Evolutionary conservation across 2,329 filamentous ascomycete species (phyloP).

Genomic region (Fonsecaea pugnacius): DNA sequence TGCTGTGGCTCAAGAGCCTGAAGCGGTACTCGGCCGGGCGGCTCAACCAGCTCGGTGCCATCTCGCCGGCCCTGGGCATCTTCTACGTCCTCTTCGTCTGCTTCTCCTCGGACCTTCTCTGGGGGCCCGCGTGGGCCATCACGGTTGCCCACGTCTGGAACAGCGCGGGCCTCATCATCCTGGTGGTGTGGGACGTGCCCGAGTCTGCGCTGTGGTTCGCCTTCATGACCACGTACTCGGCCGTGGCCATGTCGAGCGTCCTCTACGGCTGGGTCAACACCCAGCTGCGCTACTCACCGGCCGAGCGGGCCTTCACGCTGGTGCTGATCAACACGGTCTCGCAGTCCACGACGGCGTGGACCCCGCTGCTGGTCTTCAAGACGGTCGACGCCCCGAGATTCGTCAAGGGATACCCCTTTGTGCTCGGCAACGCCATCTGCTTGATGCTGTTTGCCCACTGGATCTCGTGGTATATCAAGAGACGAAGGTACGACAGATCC

Average conservation of each 20-base stretch:
- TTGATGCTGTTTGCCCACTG: slow-evolving; percentile 42
- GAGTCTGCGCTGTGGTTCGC: slow-evolving; percentile 32
- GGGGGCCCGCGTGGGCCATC: slow-evolving; percentile 34
- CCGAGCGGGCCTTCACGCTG: slow-evolving; percentile 56
- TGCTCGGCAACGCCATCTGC: slow-evolving; percentile 46
- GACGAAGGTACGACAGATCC: background rate
- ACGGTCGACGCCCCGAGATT: slow-evolving; percentile 52
- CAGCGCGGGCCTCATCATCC: slow-evolving; percentile 38
- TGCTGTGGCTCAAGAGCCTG: slow-evolving; percentile 51
- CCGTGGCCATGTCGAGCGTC: slow-evolving; percentile 25
- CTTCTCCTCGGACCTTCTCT: slow-evolving; percentile 22
- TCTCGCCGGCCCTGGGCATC: slow-evolving; percentile 52
- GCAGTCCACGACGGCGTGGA: slow-evolving; percentile 62
- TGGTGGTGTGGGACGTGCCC: slow-evolving; percentile 41
- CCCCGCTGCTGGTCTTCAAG: slow-evolving; percentile 57
- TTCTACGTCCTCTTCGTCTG: slow-evolving; percentile 36
- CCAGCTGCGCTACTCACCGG: slow-evolving; percentile 51
- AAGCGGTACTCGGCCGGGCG: slow-evolving; percentile 45
- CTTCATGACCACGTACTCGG: slow-evolving; percentile 22
- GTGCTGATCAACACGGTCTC: slow-evolving; percentile 59
- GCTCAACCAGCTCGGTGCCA: slow-evolving; percentile 55
- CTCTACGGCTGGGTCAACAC: slow-evolving; percentile 51
- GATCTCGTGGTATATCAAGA: slow-evolving; percentile 32
- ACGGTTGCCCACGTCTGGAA: slow-evolving; percentile 54
- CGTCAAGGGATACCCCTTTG: slow-evolving; percentile 51